Evolutionary conservation across 352 stramenopile species (phyloP), one percentile per base, ranked within the genome.

Genomic region (Phytophthora ramorum): DNA sequence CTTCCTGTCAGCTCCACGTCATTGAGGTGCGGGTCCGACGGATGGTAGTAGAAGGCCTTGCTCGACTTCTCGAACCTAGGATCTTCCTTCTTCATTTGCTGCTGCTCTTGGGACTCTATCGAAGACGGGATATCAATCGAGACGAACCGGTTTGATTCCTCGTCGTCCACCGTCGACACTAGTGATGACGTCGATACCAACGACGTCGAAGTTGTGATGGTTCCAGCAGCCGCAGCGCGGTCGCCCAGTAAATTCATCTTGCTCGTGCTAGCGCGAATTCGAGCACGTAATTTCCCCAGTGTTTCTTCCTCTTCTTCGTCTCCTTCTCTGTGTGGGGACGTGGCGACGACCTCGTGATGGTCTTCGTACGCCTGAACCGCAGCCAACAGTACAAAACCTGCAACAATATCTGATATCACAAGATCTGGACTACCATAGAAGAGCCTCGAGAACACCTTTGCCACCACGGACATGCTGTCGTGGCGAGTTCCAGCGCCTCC

Each of bases 371-470:
- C 85, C 40, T 96, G 89, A 4, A 96, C 87, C 0, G 87, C 87
- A 0, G 86, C 87, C 3, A 96, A 51, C 19, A 96, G 57, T 32
- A 96, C 85, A 52, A 95, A 96, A 1, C 89, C 89, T 0, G 89
- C 89, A 24, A 95, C 79, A 56, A 96, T 94, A 52, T 96, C 89
- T 59, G 89, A 96, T 37, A 95, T 91, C 16, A 96, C 89, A 30
- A 96, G 83, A 52, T 96, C 87, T 3, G 87, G 89, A 51, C 83
- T 95, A 12, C 89, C 89, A 56, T 95, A 95, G 45, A 96, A 96
- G 37, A 96, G 81, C 9, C 87, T 78, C 9, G 87, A 89, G 47
- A 95, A 81, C 20, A 96, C 89, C 19, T 90, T 93, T 1, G 89
- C 89, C 48, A 96, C 89, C 10, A 94, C 84, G 0, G 89, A 94